A percentile compares a stretch with the other conserved stretches of the same genome.
Evolutionary conservation across 2,329 filamentous ascomycete species (phyloP).

Genomic region (Fusarium chaquense): DNA sequence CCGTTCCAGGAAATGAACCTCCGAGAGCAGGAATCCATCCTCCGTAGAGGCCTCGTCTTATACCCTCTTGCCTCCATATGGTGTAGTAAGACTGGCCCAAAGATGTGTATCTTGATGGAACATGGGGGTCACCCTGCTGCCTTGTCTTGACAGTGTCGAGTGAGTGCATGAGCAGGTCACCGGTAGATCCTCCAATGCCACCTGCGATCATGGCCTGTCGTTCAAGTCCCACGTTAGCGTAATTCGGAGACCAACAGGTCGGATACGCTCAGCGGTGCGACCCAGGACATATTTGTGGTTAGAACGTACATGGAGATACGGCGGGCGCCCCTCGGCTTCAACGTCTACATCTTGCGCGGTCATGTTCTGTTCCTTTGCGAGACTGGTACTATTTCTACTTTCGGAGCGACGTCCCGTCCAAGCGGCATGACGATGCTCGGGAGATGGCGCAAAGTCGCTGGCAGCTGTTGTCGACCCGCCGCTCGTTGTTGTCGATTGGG

Average conservation of each 20-base stretch:
- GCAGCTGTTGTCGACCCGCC: slow-evolving; percentile 35
- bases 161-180: slow-evolving; percentile 98
- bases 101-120: slow-evolving; percentile 92
- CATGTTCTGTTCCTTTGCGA: slow-evolving; percentile 49
- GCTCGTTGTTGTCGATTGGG: slow-evolving; percentile 33
- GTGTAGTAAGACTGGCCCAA: slow-evolving; percentile 92
- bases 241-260: slow-evolving; percentile 7
- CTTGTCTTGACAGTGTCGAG: slow-evolving; percentile 98
- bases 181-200: slow-evolving; percentile 90
- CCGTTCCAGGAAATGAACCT: slow-evolving; percentile 92
- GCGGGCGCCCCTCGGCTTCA: slow-evolving; percentile 58
- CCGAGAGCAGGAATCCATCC: slow-evolving; percentile 92
- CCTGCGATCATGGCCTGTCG: slow-evolving; percentile 92
- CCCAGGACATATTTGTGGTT: not conserved
- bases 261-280: slow-evolving; percentile 2
- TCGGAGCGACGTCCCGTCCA: slow-evolving; percentile 45
- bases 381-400: slow-evolving; percentile 44
- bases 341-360: slow-evolving; percentile 55
- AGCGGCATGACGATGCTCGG: slow-evolving; percentile 52
- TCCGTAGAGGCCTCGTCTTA: slow-evolving; percentile 87
- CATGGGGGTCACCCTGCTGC: slow-evolving; percentile 94
- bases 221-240: slow-evolving; percentile 37
- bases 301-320: slow-evolving; percentile 58
- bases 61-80: slow-evolving; percentile 91
- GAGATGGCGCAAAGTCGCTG: slow-evolving; percentile 42